Evolutionary conservation across 2,329 filamentous ascomycete genomes (phyloP).

Genomic region (Coniosporium uncinatum): DNA sequence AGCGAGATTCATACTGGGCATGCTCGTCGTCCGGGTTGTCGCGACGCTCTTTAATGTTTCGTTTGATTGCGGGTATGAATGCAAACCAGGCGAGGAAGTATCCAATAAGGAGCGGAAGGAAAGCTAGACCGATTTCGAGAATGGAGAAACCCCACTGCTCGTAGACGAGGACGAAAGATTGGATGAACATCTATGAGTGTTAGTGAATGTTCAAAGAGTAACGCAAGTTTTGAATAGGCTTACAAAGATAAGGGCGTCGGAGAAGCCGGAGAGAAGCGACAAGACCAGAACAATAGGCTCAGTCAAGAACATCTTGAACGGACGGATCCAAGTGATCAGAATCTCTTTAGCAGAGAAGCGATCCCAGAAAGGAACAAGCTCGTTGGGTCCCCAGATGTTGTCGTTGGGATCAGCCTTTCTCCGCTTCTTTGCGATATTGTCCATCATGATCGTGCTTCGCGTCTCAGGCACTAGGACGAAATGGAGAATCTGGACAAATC

Average conservation of each 20-base stretch:
- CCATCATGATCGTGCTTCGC: slow-evolving; percentile 70
- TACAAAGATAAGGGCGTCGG: slow-evolving; percentile 73
- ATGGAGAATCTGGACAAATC: slow-evolving; percentile 61
- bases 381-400: slow-evolving; percentile 48
- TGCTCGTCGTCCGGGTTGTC: slow-evolving; percentile 20
- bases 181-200: slow-evolving; percentile 75
- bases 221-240: too few relatives aligned
- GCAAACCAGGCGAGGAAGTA: slow-evolving; percentile 59
- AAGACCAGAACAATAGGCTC: slow-evolving; percentile 71
- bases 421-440: slow-evolving; percentile 70
- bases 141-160: slow-evolving; percentile 59
- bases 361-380: slow-evolving; percentile 32
- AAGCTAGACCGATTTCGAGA: slow-evolving; percentile 52
- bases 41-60: slow-evolving; percentile 10
- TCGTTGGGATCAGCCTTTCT: slow-evolving; percentile 53
- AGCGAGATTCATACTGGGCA: slow-evolving; percentile 42
- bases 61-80: slow-evolving; percentile 47
- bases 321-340: slow-evolving; percentile 49
- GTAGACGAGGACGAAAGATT: slow-evolving; percentile 65
- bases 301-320: slow-evolving; percentile 70
- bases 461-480: slow-evolving; percentile 72
- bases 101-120: slow-evolving; percentile 60
- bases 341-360: slow-evolving; percentile 35
- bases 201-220: too few relatives aligned
- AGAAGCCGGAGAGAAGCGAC: slow-evolving; percentile 69